phyloP scores from a whole-genome alignment of 2,329 filamentous ascomycete species.

The Venturia effusa region DNA sequence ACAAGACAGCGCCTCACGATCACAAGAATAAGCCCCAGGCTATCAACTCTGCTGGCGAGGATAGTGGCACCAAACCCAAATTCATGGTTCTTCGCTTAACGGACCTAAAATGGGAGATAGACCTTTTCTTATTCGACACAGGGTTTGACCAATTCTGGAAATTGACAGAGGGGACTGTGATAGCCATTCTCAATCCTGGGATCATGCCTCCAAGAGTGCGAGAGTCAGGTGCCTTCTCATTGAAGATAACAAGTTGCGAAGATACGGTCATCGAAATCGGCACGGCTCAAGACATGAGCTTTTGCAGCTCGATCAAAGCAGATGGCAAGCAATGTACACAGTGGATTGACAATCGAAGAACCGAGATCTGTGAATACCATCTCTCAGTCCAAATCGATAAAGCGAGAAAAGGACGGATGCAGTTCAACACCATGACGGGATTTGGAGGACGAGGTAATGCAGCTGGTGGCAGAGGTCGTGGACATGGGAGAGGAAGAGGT shows the following conservation, averaged over 20 bases:
- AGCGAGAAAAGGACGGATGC: constrained; percentile 57
- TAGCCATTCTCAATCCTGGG: constrained; percentile 83
- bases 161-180: constrained; percentile 76
- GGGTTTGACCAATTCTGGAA: constrained; percentile 94
- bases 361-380: constrained; percentile 88
- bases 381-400: constrained; percentile 71
- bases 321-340: constrained; percentile 69
- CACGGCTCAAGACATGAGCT: constrained; percentile 71
- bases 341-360: constrained; percentile 84
- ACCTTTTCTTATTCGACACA: constrained; percentile 82
- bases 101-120: constrained; percentile 81
- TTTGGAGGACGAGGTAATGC: constrained; percentile 26
- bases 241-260: constrained; percentile 74
- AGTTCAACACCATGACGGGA: constrained; percentile 56
- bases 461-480: constrained; percentile 20
- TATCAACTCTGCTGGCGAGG: constrained; percentile 28
- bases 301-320: constrained; percentile 74
- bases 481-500: constrained; percentile 17
- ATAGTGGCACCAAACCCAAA: constrained; percentile 56
- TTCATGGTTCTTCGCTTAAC: constrained; percentile 88
- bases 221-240: constrained; percentile 73
- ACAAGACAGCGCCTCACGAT: constrained; percentile 71
- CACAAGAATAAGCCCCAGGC: constrained; percentile 38
- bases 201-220: constrained; percentile 77
- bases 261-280: constrained; percentile 90